phyloP scores from a whole-genome alignment of 208 protist species.

The Leishmania martiniquensis region DNA sequence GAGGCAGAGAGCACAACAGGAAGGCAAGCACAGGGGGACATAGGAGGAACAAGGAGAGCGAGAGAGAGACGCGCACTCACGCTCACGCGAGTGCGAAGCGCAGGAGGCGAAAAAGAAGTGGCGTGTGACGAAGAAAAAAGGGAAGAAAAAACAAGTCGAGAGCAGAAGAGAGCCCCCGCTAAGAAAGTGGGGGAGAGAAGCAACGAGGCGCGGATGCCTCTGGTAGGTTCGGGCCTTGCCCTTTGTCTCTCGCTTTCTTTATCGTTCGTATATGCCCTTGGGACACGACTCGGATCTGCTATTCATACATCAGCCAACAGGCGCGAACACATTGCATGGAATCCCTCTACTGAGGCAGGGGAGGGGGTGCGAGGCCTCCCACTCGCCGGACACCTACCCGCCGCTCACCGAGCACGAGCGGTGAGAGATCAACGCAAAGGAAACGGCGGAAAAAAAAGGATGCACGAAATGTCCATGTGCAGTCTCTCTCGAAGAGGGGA shows the following conservation, averaged over 20 bases:
- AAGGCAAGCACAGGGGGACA: no score
- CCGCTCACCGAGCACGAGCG: neutral
- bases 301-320: conserved; percentile 10
- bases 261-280: neutral
- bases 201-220: neutral
- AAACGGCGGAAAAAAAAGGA: neutral
- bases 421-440: neutral
- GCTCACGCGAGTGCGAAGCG: no score
- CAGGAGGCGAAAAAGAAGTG: neutral
- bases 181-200: neutral
- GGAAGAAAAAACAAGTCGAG: neutral
- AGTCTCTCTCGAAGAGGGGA: neutral
- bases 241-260: neutral
- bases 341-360: neutral
- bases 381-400: neutral
- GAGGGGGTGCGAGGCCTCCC: neutral
- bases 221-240: no score
- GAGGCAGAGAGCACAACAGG: no score
- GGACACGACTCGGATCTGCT: neutral
- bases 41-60: neutral
- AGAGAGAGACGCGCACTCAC: neutral
- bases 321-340: neutral
- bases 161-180: no score
- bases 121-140: neutral
- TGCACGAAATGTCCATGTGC: neutral